A percentile compares a stretch with the other conserved stretches of the same genome.
Evolutionary conservation across 306 rosid genomes (phyloP).

Genomic region (Neltuma alba): DNA sequence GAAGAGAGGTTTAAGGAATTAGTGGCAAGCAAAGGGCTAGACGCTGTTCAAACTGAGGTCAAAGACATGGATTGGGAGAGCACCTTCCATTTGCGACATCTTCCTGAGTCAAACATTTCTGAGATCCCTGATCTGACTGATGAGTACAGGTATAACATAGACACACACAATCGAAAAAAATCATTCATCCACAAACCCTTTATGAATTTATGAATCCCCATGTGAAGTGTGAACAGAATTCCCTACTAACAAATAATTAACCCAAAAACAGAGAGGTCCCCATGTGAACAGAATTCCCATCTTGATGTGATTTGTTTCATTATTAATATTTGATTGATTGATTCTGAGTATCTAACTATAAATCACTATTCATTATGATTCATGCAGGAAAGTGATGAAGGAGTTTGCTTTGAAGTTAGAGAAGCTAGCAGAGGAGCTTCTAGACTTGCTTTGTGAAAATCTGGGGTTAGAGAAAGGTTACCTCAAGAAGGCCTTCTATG

Average conservation of each 20-base stretch:
- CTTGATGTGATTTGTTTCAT: not conserved
- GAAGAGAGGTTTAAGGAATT: constrained; percentile 64
- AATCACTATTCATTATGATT: not conserved
- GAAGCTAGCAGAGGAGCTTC: constrained; percentile 51
- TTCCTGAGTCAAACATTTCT: constrained; percentile 58
- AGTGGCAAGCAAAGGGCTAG: constrained; percentile 54
- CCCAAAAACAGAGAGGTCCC: not conserved
- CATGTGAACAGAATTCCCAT: not conserved
- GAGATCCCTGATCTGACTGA: constrained; percentile 62
- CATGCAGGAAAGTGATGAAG: constrained; percentile 56
- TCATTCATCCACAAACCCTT: too few species aligned
- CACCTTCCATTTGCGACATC: constrained; percentile 69
- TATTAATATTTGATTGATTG: not conserved
- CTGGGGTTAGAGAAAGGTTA: constrained; percentile 4
- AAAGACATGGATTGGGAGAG: constrained; percentile 70
- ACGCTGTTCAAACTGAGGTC: constrained; percentile 55
- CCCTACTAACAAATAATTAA: not conserved
- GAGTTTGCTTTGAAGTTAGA: constrained; percentile 59
- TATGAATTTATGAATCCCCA: not conserved
- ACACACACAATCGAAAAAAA: too few species aligned
- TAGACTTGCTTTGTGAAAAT: constrained; percentile 11
- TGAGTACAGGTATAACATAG: constrained; percentile 47
- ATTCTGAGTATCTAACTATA: not conserved
- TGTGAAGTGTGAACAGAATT: too few species aligned
- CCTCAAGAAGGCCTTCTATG: constrained; percentile 8